These are phyloP conservation scores for Eucalyptus globulus DNA, from an alignment of 345 rosid species.

Conservation along the genomic window DNA sequence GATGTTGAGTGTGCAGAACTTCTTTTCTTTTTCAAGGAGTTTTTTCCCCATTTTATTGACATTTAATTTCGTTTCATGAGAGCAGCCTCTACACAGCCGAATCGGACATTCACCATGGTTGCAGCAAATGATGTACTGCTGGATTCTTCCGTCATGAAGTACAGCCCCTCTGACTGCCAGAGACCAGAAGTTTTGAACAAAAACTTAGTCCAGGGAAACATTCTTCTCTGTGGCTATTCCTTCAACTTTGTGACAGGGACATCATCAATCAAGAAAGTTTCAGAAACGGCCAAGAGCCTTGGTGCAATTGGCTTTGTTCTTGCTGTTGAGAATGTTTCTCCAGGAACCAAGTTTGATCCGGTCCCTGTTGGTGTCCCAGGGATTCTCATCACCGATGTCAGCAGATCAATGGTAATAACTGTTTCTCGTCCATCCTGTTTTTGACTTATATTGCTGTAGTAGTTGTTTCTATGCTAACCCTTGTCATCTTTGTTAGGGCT, in stretches of 20 bases:
- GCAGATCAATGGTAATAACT: constrained; percentile 66
- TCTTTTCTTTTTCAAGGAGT: neutral
- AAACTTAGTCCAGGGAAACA: constrained; percentile 77
- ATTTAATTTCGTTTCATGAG: neutral
- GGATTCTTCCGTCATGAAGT: constrained; percentile 61
- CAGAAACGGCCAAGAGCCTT: constrained; percentile 86
- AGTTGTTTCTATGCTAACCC: neutral
- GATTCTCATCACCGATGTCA: constrained; percentile 70
- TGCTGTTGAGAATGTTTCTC: constrained; percentile 93
- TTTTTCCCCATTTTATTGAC: neutral
- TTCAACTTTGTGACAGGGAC: constrained; percentile 93
- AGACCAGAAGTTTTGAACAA: constrained; percentile 82
- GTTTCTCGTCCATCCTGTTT: neutral
- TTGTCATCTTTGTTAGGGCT: neutral
- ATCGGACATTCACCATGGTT: constrained; percentile 70
- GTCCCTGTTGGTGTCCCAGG: constrained; percentile 89
- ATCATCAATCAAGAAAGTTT: constrained; percentile 90
- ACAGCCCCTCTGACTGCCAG: constrained; percentile 93
- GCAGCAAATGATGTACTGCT: constrained; percentile 94
- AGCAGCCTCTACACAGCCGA: constrained; percentile 82
- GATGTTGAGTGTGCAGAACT: neutral
- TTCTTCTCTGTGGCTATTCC: constrained; percentile 98
- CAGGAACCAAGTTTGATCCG: constrained; percentile 94
- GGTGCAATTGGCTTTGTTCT: constrained; percentile 97
- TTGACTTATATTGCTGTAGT: neutral